Evolutionary conservation across 169 alveolate species (phyloP).

Genomic region (Ichthyophthirius multifiliis): DNA sequence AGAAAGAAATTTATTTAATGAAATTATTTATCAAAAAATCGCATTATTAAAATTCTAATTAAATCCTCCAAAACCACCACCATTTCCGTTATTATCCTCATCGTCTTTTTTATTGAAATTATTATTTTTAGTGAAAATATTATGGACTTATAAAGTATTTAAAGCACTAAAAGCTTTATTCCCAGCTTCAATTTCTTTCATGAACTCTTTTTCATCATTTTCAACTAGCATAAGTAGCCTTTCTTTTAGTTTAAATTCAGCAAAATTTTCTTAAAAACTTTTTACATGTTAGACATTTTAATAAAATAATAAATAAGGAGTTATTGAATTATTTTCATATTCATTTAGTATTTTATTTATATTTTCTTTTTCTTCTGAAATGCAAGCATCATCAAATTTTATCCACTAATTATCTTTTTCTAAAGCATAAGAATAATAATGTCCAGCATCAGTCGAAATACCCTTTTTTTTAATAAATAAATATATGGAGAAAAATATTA

Average conservation of each 20-base stretch:
- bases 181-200: conserved; percentile 1
- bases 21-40: not conserved
- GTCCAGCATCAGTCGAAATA: not conserved
- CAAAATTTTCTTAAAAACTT: not conserved
- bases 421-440: conserved; percentile 1
- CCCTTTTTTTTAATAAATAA: not conserved
- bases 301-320: conserved; percentile 15
- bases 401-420: not conserved
- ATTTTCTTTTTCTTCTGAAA: not conserved
- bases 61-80: not conserved
- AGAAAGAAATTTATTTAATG: too few species aligned
- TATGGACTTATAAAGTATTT: not conserved
- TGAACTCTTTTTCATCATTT: not conserved
- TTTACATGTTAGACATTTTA: not conserved
- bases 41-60: not conserved
- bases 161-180: not conserved
- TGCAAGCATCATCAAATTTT: not conserved
- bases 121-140: not conserved
- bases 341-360: not conserved
- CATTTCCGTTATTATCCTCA: not conserved
- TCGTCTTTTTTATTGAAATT: not conserved
- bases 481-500: not conserved
- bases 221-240: not conserved
- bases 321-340: not conserved
- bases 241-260: not conserved